Evolutionary conservation across 1,284 basidiomycete species (phyloP).

Genomic region (Hymenochaete sp.): DNA sequence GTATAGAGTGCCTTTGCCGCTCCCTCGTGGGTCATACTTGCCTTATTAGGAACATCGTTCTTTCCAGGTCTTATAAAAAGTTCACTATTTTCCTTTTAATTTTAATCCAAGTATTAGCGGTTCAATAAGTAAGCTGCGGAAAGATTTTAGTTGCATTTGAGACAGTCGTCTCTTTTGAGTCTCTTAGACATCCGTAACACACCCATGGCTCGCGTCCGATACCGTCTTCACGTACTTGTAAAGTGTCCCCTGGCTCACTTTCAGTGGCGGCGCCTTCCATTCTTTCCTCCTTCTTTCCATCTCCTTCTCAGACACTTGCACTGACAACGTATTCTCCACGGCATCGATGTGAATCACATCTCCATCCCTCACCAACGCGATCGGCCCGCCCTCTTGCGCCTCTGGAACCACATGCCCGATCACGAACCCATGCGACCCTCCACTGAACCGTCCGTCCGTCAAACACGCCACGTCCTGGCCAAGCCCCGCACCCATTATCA

Average conservation of each 20-base stretch:
- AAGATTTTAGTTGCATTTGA: too few species aligned
- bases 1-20: too few species aligned
- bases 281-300: conserved; percentile 53
- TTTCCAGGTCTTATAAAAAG: too few species aligned
- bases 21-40: too few species aligned
- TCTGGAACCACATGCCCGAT: conserved; percentile 90
- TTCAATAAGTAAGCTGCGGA: too few species aligned
- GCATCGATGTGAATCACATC: conserved; percentile 84
- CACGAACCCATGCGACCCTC: conserved; percentile 89
- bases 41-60: too few species aligned
- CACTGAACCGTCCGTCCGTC: conserved; percentile 91
- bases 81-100: too few species aligned
- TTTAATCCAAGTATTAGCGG: too few species aligned
- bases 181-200: conserved; percentile 70
- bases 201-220: conserved; percentile 81
- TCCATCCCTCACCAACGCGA: conserved; percentile 82
- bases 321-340: conserved; percentile 72
- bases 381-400: conserved; percentile 84
- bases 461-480: conserved; percentile 85
- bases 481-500: conserved; percentile 91
- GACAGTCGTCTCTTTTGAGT: too few species aligned
- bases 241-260: conserved; percentile 76
- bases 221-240: conserved; percentile 85
- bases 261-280: conserved; percentile 81
- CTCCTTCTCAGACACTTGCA: conserved; percentile 64